Evolutionary conservation across 352 stramenopile genomes (phyloP), one percentile per base, ranked within the genome.

Genomic region (Phytopythium delawarense): DNA sequence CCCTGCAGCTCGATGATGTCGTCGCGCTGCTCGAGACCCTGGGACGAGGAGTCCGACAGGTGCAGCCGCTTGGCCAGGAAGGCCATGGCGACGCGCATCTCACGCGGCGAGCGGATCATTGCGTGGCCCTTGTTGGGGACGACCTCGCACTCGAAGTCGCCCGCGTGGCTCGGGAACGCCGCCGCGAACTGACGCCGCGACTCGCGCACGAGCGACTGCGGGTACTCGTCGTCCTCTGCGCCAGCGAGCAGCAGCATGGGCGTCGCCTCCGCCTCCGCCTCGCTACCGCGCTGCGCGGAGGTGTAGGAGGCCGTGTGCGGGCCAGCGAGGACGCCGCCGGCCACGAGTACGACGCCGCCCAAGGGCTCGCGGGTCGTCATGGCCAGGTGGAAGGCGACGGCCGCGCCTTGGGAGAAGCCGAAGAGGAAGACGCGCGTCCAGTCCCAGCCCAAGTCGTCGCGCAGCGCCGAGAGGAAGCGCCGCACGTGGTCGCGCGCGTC

Each of bases 381-480:
- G 11, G 75, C 69, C 58, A 74, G 58, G 40, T 91, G 74, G 66
- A 84, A 89, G 28, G 78, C 79, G 15, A 89, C 74, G 42, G 74
- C 85, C 3, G 79, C 81, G 48, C 79, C 81, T 46, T 91, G 81
- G 0, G 81, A 89, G 59, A 87, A 89, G 2, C 70, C 81, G 35
- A 91, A 82, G 37, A 91, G 61, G 55, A 88, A 88, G 25, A 91
- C 46, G 42, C 78, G 71, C 23, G 82, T 72, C 44, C 75, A 75
- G 12, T 51, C 67, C 81, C 81, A 91, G 18, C 46, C 64, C 58
- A 88, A 88, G 20, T 56, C 32, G 37, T 76, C 59, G 23, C 81
- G 78, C 23, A 90, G 69, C 23, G 78, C 76, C 12, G 62, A 23
- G 30, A 90, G 54, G 57, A 88, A 84, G 7, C 44, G 63, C 66